phyloP scores from a whole-genome alignment of 768 basidiomycete genomes.

The Collybia mongolica region DNA sequence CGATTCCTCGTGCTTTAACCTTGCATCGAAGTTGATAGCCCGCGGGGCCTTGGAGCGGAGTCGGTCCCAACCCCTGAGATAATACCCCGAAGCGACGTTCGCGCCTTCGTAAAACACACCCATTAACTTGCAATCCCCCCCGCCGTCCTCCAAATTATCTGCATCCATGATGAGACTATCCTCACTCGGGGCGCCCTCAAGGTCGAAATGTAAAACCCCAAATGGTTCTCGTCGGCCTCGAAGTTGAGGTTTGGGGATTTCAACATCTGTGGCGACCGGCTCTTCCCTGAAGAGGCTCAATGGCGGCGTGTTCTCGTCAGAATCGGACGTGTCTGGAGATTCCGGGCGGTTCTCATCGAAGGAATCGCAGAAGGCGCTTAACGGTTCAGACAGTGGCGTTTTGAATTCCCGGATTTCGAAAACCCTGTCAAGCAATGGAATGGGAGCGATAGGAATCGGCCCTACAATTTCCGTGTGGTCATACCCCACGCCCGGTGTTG shows the following conservation, averaged over 20 bases:
- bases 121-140: too few species aligned
- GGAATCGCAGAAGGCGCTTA: neutral
- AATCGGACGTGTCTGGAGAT: neutral
- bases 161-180: too few species aligned
- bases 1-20: too few species aligned
- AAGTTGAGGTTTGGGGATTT: neutral
- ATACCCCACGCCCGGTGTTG: neutral
- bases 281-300: neutral
- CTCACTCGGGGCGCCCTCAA: too few species aligned
- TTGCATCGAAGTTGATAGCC: too few species aligned
- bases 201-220: neutral
- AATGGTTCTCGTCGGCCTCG: neutral
- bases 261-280: neutral
- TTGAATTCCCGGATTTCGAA: neutral
- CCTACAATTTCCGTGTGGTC: neutral
- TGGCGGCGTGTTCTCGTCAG: constrained; percentile 1
- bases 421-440: neutral
- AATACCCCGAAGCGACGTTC: too few species aligned
- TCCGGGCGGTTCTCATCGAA: neutral
- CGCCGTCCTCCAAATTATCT: too few species aligned
- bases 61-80: too few species aligned
- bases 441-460: neutral
- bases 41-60: too few species aligned
- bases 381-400: neutral
- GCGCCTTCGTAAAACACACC: too few species aligned